A percentile compares a stretch with the other conserved stretches of the same genome.
Evolutionary conservation across 768 basidiomycete species (phyloP).

Genomic region (Pleurotus giganteus): DNA sequence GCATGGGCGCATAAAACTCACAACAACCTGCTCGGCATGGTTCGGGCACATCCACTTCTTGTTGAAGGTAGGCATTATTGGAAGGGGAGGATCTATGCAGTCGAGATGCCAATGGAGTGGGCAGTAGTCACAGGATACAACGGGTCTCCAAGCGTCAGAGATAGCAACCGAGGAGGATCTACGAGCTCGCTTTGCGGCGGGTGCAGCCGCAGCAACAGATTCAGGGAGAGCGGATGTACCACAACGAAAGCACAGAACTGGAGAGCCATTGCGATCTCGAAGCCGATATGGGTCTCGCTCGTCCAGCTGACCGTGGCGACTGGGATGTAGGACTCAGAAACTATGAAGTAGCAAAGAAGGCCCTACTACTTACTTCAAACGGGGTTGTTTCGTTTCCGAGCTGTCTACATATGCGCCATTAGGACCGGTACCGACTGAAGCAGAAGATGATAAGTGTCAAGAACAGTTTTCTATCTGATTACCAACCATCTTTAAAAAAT

Average conservation of each 20-base stretch:
- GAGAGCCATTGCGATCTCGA: slow-evolving; percentile 78
- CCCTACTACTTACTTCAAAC: slow-evolving; percentile 68
- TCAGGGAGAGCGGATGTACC: slow-evolving; percentile 73
- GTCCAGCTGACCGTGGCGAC: slow-evolving; percentile 87
- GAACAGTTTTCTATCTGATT: slow-evolving; percentile 11
- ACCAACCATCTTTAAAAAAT: slow-evolving; percentile 85
- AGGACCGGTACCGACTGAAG: slow-evolving; percentile 70
- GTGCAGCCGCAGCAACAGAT: slow-evolving; percentile 47
- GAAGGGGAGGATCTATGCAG: slow-evolving; percentile 88
- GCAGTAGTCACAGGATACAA: slow-evolving; percentile 96
- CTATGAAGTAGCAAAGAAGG: slow-evolving; percentile 8
- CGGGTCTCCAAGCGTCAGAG: slow-evolving; percentile 64
- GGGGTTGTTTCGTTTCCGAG: slow-evolving; percentile 71
- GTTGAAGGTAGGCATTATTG: slow-evolving; percentile 78
- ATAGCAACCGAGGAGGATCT: slow-evolving; percentile 40
- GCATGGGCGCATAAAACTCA: slow-evolving; percentile 38
- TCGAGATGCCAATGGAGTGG: slow-evolving; percentile 95
- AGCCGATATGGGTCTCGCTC: slow-evolving; percentile 88
- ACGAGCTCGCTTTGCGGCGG: slow-evolving; percentile 54
- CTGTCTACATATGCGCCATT: slow-evolving; percentile 84
- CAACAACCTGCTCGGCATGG: slow-evolving; percentile 84
- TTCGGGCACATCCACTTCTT: slow-evolving; percentile 99
- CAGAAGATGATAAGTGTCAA: slow-evolving; percentile 17
- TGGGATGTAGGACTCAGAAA: slow-evolving; percentile 18
- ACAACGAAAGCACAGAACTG: slow-evolving; percentile 91